Conservation (phyloP, 2,329 filamentous ascomycete species). For the Colletotrichum tofieldiae region DNA sequence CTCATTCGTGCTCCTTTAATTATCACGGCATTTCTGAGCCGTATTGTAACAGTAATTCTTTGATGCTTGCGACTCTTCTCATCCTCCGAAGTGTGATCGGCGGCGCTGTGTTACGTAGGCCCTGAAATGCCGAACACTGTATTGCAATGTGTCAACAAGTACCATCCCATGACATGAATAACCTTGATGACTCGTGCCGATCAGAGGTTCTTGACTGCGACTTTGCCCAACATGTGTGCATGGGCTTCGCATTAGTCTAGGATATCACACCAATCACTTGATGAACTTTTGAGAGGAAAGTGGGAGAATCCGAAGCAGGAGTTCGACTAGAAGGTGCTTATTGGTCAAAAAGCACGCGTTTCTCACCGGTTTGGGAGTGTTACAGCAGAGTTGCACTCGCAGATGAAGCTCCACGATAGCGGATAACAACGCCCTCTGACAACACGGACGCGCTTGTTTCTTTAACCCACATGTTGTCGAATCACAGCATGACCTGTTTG, state of each 20-base stretch:
- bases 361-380: not conserved
- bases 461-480: not conserved
- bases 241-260: not conserved
- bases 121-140: not conserved
- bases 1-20: not conserved
- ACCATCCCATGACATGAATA: not conserved
- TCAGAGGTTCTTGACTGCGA: not conserved
- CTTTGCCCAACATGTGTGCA: conserved; percentile 2
- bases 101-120: not conserved
- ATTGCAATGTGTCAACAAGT: conserved; percentile 1
- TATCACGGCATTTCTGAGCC: conserved; percentile 18
- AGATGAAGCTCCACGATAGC: conserved; percentile 1
- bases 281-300: not conserved
- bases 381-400: conserved; percentile 2
- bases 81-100: not conserved
- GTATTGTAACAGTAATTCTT: not conserved
- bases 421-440: not conserved
- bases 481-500: not conserved
- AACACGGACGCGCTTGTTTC: not conserved
- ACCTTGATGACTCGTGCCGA: conserved; percentile 30
- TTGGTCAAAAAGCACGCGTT: not conserved
- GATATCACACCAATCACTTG: not conserved
- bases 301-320: not conserved
- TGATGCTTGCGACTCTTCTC: not conserved
- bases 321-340: not conserved